Base-by-base conservation (phyloP, 352 stramenopile species). In the Globisporangium perplexum region DNA sequence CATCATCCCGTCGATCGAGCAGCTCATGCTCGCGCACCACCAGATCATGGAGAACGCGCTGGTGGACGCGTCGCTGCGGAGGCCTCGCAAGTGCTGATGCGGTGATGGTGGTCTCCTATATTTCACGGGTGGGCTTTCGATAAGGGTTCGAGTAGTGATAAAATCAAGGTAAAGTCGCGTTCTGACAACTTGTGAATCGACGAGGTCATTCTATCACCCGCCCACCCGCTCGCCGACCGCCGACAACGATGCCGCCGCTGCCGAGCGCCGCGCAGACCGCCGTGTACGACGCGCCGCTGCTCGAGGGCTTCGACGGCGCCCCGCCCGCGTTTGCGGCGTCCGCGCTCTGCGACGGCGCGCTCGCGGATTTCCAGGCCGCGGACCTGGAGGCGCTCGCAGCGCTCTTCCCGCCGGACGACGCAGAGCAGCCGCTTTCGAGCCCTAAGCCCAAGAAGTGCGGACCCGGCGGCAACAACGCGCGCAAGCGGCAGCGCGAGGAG, bases 31-130 rank as follows among this genome's bases (percentile, higher is more conserved):
- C 11, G 20, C 44, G 0, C 53, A 59, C 1, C 33, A 51, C 35
- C 53, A 59, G 20, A 24, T 59, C 1, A 39, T 59, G 14, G 53
- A 59, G 53, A 59, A 59, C 26, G 46, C 46, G 23, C 45, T 59
- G 11, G 33, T 59, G 7, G 53, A 59, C 26, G 44, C 52, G 18
- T 52, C 24, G 4, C 44, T 59, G 31, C 46, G 41, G 14, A 2
- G 33, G 5, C 33, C 31, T 15, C 46, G 33, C 10, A 56, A 49
- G 30, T 50, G 38, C 20, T 33, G 42, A n/a, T n/a, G n/a, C n/a
- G n/a, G n/a, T n/a, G n/a, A n/a, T n/a, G n/a, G n/a, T n/a, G n/a
- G n/a, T n/a, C n/a, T n/a, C n/a, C n/a, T n/a, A n/a, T n/a, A n/a
- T n/a, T n/a, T n/a, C n/a, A n/a, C n/a, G n/a, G n/a, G n/a, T n/a